These are phyloP conservation scores for Leavenworthia alabamica DNA, from an alignment of 345 rosid species.

Conservation along the genomic window DNA sequence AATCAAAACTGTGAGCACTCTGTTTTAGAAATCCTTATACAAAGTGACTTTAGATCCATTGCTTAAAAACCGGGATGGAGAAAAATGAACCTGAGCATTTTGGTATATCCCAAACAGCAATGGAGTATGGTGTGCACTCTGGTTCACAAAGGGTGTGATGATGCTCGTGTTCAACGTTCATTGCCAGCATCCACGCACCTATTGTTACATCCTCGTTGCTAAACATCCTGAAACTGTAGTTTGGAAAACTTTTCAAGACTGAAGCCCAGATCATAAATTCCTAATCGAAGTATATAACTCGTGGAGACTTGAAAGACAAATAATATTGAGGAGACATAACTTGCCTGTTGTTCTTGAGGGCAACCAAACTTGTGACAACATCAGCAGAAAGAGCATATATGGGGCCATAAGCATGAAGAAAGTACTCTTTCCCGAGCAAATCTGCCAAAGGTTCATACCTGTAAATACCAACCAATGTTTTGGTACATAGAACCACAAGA, in stretches of 20 bases:
- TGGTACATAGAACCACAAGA: slow-evolving; percentile 11
- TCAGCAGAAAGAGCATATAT: slow-evolving; percentile 84
- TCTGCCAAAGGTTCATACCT: slow-evolving; percentile 77
- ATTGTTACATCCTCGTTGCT: slow-evolving; percentile 94
- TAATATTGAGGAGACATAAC: slow-evolving; percentile 15
- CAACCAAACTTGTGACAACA: slow-evolving; percentile 68
- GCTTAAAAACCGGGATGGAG: too few relatives aligned
- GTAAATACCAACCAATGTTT: slow-evolving; percentile 17
- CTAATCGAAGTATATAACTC: not conserved
- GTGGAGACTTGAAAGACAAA: not conserved
- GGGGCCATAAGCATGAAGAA: slow-evolving; percentile 91
- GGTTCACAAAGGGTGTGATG: slow-evolving; percentile 51
- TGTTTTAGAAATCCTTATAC: not conserved
- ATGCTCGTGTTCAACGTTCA: slow-evolving; percentile 88
- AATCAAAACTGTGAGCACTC: too few relatives aligned
- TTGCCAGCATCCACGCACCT: slow-evolving; percentile 95
- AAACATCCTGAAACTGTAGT: slow-evolving; percentile 83
- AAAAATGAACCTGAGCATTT: slow-evolving; percentile 66
- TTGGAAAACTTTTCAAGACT: not conserved
- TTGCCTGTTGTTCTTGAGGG: slow-evolving; percentile 71
- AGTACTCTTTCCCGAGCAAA: slow-evolving; percentile 76
- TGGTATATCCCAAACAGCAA: slow-evolving; percentile 97
- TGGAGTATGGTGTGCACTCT: slow-evolving; percentile 54
- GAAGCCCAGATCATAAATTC: not conserved
- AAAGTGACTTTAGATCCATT: too few relatives aligned